Evolutionary conservation across 495 filamentous ascomycete genomes (phyloP), one percentile per base, ranked within the genome.

Genomic region (Tricharina praecox): DNA sequence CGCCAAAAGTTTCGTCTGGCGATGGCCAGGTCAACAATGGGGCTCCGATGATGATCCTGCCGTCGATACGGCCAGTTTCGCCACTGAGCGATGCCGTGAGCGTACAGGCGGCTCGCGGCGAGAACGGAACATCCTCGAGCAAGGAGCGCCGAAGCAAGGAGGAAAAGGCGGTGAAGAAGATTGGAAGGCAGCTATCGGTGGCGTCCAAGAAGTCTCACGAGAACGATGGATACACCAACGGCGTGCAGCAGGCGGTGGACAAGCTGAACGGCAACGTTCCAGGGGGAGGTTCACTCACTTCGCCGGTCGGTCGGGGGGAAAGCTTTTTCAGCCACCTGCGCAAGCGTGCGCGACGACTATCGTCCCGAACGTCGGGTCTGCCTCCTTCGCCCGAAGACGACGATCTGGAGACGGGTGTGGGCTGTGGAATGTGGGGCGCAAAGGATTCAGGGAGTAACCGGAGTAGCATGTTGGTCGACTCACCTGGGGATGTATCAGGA

Each of bases 311-410:
- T 13, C 81, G 82, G 26, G 87, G 88, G 56, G 90, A 96, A 60
- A 81, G 88, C 62, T 96, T 95, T 67, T 96, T 97, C 64, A 95
- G 92, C 5, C 92, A 99, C 55, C 72, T 99, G 4, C 76, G 92
- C 33, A 99, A 99, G 64, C 78, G 86, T 20, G 92, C 92, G 5
- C 76, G 92, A 51, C 73, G 92, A 53, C 75, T 99, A 21, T 99
- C 92, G 25, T 92, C 90, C 57, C 83, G 88, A 62, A n/a, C n/a
- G n/a, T 52, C 59, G 34, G 56, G 56, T 11, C 72, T 75, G 21
- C 77, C 79, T 16, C 71, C 77, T 45, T 81, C 82, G 23, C 74
- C 84, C 8, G 74, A 70, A 16, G 69, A 73, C 38, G 87, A 94
- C 51, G 87, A 95, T 58, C 66, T 94, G 36, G 92, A 96, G 58